Evolutionary conservation across 2,329 filamentous ascomycete genomes (phyloP).

Genomic region (Cercospora sp.): DNA sequence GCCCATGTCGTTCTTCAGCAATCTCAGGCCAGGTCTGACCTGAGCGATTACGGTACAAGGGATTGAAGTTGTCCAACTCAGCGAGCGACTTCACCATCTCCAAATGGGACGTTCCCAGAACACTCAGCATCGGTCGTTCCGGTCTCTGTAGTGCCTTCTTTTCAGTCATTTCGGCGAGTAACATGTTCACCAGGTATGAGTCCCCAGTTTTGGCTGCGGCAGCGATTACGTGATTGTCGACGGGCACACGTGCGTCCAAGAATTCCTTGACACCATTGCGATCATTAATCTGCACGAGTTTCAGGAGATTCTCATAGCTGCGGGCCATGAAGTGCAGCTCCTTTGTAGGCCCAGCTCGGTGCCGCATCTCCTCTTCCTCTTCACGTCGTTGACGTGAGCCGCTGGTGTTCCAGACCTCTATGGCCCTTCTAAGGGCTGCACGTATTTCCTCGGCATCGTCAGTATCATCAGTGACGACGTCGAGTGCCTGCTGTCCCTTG

Average conservation of each 20-base stretch:
- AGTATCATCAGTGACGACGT: conserved; percentile 77
- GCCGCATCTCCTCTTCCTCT: conserved; percentile 50
- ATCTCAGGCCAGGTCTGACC: conserved; percentile 86
- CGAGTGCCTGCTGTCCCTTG: conserved; percentile 88
- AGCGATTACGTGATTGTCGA: conserved; percentile 82
- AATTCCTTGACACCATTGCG: conserved; percentile 51
- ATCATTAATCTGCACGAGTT: conserved; percentile 52
- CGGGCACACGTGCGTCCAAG: conserved; percentile 44
- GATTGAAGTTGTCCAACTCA: conserved; percentile 66
- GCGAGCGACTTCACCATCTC: conserved; percentile 67
- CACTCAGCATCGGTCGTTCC: conserved; percentile 89
- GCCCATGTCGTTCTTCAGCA: conserved; percentile 76
- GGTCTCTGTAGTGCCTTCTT: conserved; percentile 65
- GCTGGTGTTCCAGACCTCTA: conserved; percentile 44
- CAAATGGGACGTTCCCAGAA: conserved; percentile 84
- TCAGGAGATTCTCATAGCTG: conserved; percentile 51
- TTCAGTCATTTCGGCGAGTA: conserved; percentile 57
- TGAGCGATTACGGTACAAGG: conserved; percentile 69
- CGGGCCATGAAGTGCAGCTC: conserved; percentile 52
- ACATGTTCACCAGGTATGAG: conserved; percentile 77
- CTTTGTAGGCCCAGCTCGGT: conserved; percentile 41
- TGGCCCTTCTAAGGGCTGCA: conserved; percentile 49
- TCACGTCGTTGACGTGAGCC: conserved; percentile 51
- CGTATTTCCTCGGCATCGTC: conserved; percentile 71
- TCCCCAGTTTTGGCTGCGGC: conserved; percentile 91